Base-by-base conservation (phyloP, 169 alveolate species). In the Plasmodium ovale region DNA sequence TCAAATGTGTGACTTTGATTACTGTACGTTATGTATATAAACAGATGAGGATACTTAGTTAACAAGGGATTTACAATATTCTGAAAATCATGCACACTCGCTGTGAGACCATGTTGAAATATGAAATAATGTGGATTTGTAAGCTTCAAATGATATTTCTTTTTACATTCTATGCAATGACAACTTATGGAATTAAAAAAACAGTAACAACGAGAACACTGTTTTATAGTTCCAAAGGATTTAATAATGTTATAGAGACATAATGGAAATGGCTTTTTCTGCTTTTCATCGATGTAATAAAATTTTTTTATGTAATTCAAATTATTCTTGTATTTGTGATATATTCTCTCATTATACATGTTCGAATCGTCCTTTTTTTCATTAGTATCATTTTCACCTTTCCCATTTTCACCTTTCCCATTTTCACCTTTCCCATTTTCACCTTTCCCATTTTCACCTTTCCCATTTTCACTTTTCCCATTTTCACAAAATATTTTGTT, bases 41-140 rank as follows among this genome's bases (percentile, higher is more conserved):
- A 92, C 29, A 94, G 42, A 35, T 72, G 70, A 4, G 96, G 96
- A 72, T 94, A 87, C 16, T 54, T 69, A 1, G 23, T 69, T 59
- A 94, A 37, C n/a, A 94, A 67, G 5, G 91, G 68, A 60, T 73
- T 79, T 14, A 92, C 72, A 16, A 89, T 54, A 56, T 82, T 87
- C 31, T 88, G 90, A 93, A 94, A 89, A 53, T 72, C 85, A 3
- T 73, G 67, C 21, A 94, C 95, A n/a, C 93, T 87, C 33, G 95
- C 92, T 14, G 93, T 60, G 37, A 94, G 77, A 3, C 96, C 96
- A 67, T 94, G 96, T 88, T 87, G 91, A 29, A 94, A 59, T 5
- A 94, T 89, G 25, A 92, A 90, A 77, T 94, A 94, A 74, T 94
- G 96, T 9, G 84, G 91, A 29, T 88, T 79, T 14, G 60, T 69